A percentile compares a stretch with the other conserved stretches of the same genome.
Evolutionary conservation across 306 rosid genomes (phyloP).

Genomic region (Vigna radiata): DNA sequence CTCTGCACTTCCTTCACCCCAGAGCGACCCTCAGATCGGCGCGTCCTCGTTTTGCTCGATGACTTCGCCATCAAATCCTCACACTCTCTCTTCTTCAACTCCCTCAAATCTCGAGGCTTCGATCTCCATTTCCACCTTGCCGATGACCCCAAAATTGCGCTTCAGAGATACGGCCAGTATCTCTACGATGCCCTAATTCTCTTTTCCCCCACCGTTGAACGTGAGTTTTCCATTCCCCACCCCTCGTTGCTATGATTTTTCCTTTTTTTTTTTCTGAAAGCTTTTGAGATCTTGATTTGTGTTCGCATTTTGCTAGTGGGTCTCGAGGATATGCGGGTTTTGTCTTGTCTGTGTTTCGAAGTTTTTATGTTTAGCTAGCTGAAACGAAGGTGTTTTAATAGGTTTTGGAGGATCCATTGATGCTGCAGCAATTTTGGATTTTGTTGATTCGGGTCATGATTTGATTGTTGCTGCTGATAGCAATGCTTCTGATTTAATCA

Average conservation of each 20-base stretch:
- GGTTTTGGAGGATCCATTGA: slow-evolving; percentile 96
- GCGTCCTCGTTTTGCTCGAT: slow-evolving; percentile 83
- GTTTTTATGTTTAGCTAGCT: slow-evolving; percentile 1
- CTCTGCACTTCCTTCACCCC: slow-evolving; percentile 73
- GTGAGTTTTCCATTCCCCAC: slow-evolving; percentile 49
- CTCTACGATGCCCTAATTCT: slow-evolving; percentile 80
- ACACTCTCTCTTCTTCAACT: slow-evolving; percentile 82
- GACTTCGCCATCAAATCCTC: slow-evolving; percentile 89
- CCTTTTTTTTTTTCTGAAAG: neutral
- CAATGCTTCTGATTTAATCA: slow-evolving; percentile 84
- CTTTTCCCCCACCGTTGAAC: slow-evolving; percentile 83
- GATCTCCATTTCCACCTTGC: slow-evolving; percentile 94
- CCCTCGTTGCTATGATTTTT: neutral
- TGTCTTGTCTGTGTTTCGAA: neutral
- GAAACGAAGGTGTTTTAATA: slow-evolving; percentile 29
- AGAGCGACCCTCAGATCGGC: slow-evolving; percentile 76
- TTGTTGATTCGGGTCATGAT: slow-evolving; percentile 97
- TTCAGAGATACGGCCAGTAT: slow-evolving; percentile 90
- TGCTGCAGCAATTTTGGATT: slow-evolving; percentile 78
- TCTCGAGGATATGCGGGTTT: neutral
- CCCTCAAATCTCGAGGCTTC: slow-evolving; percentile 90
- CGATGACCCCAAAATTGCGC: slow-evolving; percentile 77
- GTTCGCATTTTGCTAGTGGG: slow-evolving; percentile 8
- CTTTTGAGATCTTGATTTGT: slow-evolving; percentile 37
- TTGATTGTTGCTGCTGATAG: slow-evolving; percentile 78